Conservation (phyloP, 2,329 filamentous ascomycete species). For the Bipolaris sorokiniana region DNA sequence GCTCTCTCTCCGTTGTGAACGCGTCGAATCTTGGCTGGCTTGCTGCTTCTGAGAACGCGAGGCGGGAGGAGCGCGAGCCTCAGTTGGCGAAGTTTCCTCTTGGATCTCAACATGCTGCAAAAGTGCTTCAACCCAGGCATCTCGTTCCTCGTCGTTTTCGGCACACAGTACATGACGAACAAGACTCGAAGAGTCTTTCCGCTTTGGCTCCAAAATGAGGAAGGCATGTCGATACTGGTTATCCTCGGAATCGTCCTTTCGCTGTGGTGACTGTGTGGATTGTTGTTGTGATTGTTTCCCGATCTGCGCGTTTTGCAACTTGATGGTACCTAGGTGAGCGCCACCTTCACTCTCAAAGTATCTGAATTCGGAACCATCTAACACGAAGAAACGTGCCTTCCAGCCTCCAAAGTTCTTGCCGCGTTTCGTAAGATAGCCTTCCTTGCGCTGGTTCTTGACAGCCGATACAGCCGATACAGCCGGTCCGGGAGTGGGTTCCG, state of each 20-base stretch:
- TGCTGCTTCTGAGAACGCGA: constrained; percentile 52
- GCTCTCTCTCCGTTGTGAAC: constrained; percentile 46
- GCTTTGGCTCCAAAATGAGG: constrained; percentile 91
- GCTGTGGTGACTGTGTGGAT: constrained; percentile 65
- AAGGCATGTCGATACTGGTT: constrained; percentile 98
- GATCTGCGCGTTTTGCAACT: constrained; percentile 87
- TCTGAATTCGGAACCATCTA: constrained; percentile 74
- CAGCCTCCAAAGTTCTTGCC: constrained; percentile 99
- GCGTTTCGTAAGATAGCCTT: constrained; percentile 92
- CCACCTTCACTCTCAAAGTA: constrained; percentile 94
- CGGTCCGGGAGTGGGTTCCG: constrained; percentile 57
- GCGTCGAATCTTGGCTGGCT: constrained; percentile 36
- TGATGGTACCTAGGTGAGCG: constrained; percentile 90
- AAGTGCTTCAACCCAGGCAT: constrained; percentile 90
- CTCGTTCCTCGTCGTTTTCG: constrained; percentile 90
- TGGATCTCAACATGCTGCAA: constrained; percentile 86
- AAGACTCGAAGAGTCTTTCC: constrained; percentile 86
- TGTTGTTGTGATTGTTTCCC: constrained; percentile 81
- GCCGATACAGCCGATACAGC: constrained; percentile 52
- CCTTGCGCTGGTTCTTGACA: constrained; percentile 68
- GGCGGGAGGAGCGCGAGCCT: constrained; percentile 53
- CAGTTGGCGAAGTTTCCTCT: constrained; percentile 45
- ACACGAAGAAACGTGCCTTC: constrained; percentile 81
- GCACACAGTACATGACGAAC: constrained; percentile 95
- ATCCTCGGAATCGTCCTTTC: constrained; percentile 75